Evolutionary conservation across 805 yeast species (phyloP), one percentile per base, ranked within the genome.

Genomic region (Clavispora carvajalis): DNA sequence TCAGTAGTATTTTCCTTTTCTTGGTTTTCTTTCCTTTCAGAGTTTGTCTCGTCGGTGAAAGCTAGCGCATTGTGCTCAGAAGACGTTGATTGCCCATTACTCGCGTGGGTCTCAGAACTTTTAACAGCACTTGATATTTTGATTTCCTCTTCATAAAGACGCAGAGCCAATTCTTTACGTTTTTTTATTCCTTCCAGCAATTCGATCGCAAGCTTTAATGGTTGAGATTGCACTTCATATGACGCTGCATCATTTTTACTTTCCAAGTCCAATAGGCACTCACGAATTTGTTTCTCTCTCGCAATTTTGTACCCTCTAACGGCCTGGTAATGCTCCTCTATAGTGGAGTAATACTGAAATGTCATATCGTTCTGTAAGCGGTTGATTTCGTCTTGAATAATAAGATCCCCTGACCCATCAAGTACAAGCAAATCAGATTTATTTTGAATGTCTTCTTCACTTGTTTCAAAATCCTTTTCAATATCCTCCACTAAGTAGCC

Each of bases 371-470:
- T 68, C n/a, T 60, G 43, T 33, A 69, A 52, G 21, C 73, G 49
- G 40, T 55, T 53, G 17, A 69, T 64, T 43, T 69, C 74, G 15
- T 65, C 73, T 45, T 69, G 73, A 16, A 69, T 57, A 9, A 68
- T 52, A 36, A 53, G 46, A 44, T 65, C 71, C 34, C 59, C 45
- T 22, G 57, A 49, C 12, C 50, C 36, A 45, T 64, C 70, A 18
- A 47, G 22, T 5, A 49, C 36, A 25, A 38, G 29, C 18, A 40
- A n/a, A 4, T 38, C 44, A 17, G 33, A 21, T 13, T 19, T 36
- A 11, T 29, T 16, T 25, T 24, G 36, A 1, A 47, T 52, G 15
- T 49, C 49, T 15, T 46, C 47, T 7, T 44, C 40, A 7, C 41
- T 41, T 3, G 30, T 33, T 16, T 37, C 43, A 22, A 38, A 46